A percentile compares a stretch with the other conserved stretches of the same genome.
Evolutionary conservation across 306 rosid species (phyloP).

Genomic region (Styphnolobium japonicum): DNA sequence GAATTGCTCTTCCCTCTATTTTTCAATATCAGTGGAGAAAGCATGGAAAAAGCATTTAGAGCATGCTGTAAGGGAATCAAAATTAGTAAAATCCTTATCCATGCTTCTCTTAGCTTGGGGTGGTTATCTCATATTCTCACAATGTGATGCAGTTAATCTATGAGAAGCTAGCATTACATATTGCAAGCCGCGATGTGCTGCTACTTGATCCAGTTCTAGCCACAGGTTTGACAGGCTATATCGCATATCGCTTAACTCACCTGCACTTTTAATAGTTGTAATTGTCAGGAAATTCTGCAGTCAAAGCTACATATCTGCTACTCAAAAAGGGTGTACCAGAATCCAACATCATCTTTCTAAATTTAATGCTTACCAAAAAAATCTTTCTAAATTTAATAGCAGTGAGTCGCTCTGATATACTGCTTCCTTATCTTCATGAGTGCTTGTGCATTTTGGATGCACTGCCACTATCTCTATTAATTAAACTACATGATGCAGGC

Average conservation of each 20-base stretch:
- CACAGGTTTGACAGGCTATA: constrained; percentile 51
- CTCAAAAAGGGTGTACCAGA: constrained; percentile 78
- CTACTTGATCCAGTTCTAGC: constrained; percentile 86
- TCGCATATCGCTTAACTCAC: background rate
- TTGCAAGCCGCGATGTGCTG: constrained; percentile 81
- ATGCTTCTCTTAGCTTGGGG: background rate
- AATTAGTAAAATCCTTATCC: constrained; percentile 90
- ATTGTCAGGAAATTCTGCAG: constrained; percentile 74
- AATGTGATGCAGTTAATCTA: constrained; percentile 60
- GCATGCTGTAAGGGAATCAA: constrained; percentile 95
- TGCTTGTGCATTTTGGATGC: background rate
- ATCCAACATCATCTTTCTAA: constrained; percentile 76
- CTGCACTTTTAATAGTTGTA: background rate
- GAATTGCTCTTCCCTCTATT: background rate
- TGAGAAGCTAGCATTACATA: constrained; percentile 80
- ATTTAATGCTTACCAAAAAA: too few relatives aligned
- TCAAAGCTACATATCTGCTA: constrained; percentile 76
- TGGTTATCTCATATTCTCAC: background rate
- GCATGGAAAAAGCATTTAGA: constrained; percentile 93
- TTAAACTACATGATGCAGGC: constrained; percentile 46
- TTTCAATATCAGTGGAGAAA: constrained; percentile 67
- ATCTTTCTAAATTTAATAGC: constrained; percentile 83
- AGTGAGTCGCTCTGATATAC: constrained; percentile 46
- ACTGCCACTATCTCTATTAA: background rate
- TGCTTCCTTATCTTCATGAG: background rate